Conservation (phyloP, 306 rosid genomes). For the Prunus armeniaca region DNA sequence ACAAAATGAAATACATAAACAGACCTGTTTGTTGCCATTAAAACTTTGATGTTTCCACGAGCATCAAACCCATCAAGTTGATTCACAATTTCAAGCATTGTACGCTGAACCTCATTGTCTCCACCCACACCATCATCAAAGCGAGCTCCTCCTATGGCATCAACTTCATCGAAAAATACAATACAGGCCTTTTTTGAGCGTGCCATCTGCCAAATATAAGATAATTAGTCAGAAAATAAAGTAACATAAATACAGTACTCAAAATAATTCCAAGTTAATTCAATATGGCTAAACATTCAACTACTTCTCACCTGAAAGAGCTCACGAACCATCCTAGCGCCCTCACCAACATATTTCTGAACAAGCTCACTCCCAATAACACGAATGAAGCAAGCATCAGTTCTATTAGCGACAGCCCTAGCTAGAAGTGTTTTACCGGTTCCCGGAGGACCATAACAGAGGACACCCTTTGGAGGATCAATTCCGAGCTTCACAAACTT, state of each 20-base stretch:
- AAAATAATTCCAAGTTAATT: background rate
- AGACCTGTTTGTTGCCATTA: constrained; percentile 98
- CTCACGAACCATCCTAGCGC: constrained; percentile 98
- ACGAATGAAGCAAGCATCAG: constrained; percentile 98
- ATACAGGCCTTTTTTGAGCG: constrained; percentile 97
- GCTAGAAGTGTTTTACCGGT: constrained; percentile 99
- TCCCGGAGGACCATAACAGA: constrained; percentile 99
- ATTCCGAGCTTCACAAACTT: constrained; percentile 97
- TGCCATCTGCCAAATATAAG: constrained; percentile 67
- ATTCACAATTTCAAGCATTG: constrained; percentile 98
- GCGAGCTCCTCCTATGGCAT: constrained; percentile 99
- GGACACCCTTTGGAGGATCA: constrained; percentile 99
- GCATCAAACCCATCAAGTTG: constrained; percentile 99
- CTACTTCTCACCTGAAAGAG: constrained; percentile 67
- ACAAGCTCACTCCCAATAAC: constrained; percentile 99
- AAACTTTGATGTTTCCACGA: constrained; percentile 92
- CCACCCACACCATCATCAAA: constrained; percentile 99
- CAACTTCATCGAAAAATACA: constrained; percentile 96
- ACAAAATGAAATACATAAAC: constrained; percentile 2
- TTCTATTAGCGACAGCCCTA: constrained; percentile 97
- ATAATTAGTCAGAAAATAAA: constrained; percentile 14
- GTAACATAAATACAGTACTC: background rate
- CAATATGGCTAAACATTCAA: background rate
- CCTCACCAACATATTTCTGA: constrained; percentile 98
- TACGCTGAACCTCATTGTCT: constrained; percentile 95